Evolutionary conservation across 495 filamentous ascomycete species (phyloP).

Genomic region (Daldinia childiae): DNA sequence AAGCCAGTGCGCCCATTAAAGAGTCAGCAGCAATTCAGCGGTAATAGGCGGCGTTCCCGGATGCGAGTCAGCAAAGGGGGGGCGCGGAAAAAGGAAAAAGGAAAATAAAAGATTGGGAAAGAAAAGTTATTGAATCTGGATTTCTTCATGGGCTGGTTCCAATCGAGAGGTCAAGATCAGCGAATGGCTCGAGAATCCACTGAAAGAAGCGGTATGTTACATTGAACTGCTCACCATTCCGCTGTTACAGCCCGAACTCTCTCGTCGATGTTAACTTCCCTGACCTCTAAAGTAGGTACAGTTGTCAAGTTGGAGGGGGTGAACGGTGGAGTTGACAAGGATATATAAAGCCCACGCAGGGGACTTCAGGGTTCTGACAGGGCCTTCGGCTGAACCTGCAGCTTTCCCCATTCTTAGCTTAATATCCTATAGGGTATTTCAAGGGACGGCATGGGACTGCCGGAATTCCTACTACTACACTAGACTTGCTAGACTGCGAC

Average conservation of each 20-base stretch:
- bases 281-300: conserved; percentile 39
- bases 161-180: conserved; percentile 40
- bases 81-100: conserved; percentile 18
- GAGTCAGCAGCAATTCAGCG: conserved; percentile 6
- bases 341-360: conserved; percentile 38
- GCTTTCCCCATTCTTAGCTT: conserved; percentile 43
- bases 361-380: conserved; percentile 42
- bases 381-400: conserved; percentile 42
- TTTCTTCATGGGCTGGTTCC: conserved; percentile 33
- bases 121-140: conserved; percentile 17
- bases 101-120: conserved; percentile 28
- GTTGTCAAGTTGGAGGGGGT: conserved; percentile 43
- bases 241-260: conserved; percentile 10
- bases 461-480: conserved; percentile 42
- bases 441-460: conserved; percentile 40
- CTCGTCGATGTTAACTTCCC: conserved; percentile 13
- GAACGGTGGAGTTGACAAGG: conserved; percentile 33
- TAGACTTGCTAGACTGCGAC: conserved; percentile 29
- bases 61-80: conserved; percentile 28
- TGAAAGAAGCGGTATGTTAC: conserved; percentile 38
- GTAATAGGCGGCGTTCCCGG: conserved; percentile 19
- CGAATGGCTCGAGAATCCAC: conserved; percentile 27
- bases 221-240: conserved; percentile 24
- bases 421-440: conserved; percentile 41
- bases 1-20: conserved; percentile 17